A percentile compares a stretch with the other conserved stretches of the same genome.
Evolutionary conservation across 768 basidiomycete genomes (phyloP).

Genomic region (Pisolithus marmoratus): DNA sequence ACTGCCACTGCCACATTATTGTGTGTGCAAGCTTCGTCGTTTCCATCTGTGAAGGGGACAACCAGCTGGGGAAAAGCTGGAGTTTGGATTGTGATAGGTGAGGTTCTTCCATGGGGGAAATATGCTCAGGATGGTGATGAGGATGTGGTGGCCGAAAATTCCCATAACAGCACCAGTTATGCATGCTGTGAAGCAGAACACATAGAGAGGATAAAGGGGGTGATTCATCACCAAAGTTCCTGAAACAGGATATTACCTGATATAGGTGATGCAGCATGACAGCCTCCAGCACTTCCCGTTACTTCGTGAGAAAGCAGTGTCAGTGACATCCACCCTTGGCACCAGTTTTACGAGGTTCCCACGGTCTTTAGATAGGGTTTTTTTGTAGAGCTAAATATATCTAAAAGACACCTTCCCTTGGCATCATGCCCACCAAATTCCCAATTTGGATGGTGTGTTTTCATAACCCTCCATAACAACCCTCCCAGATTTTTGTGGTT

Average conservation of each 20-base stretch:
- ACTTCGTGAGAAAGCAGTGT: too few species aligned
- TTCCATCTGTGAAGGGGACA: slow-evolving; percentile 16
- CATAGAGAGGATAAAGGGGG: slow-evolving; percentile 51
- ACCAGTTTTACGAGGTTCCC: not conserved
- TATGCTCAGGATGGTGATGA: slow-evolving; percentile 6
- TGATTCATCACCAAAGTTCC: too few species aligned
- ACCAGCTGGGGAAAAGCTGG: slow-evolving; percentile 1
- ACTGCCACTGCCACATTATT: too few species aligned
- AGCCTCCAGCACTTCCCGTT: too few species aligned
- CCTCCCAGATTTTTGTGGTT: too few species aligned
- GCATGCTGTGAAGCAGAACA: slow-evolving; percentile 51
- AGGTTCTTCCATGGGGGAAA: slow-evolving; percentile 14
- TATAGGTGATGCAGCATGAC: too few species aligned
- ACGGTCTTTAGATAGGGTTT: not conserved
- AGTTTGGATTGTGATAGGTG: slow-evolving; percentile 2
- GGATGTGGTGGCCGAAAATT: slow-evolving; percentile 26
- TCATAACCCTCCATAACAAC: too few species aligned
- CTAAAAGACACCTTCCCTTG: not conserved
- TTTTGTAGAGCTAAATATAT: not conserved
- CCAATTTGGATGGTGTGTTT: not conserved
- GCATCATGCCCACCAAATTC: not conserved
- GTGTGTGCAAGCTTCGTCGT: slow-evolving; percentile 16
- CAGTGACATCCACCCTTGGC: too few species aligned
- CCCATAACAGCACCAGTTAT: slow-evolving; percentile 49
- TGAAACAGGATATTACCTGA: too few species aligned